Evolutionary conservation across 1,284 basidiomycete genomes (phyloP).

Genomic region (Puccinia polysora): DNA sequence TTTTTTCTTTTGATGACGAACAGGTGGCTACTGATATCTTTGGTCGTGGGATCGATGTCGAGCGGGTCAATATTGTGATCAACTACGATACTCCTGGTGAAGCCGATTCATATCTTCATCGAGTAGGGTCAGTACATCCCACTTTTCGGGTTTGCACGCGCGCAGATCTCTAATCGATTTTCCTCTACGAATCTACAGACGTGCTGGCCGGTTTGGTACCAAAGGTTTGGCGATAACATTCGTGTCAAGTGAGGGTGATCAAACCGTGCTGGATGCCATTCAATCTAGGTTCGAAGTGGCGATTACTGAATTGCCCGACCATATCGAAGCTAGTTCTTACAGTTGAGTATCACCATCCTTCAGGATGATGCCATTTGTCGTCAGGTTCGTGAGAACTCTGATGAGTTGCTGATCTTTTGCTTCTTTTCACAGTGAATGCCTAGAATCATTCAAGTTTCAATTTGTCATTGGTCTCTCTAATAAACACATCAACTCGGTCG

Average conservation of each 20-base stretch:
- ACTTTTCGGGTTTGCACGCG: too few species aligned
- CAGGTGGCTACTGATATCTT: slow-evolving; percentile 82
- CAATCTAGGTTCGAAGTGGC: slow-evolving; percentile 89
- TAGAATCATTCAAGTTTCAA: too few species aligned
- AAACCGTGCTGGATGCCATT: slow-evolving; percentile 85
- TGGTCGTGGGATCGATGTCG: slow-evolving; percentile 93
- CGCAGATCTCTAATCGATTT: too few species aligned
- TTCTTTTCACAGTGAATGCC: too few species aligned
- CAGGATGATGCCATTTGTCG: too few species aligned
- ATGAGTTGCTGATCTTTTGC: too few species aligned
- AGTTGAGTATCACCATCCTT: too few species aligned
- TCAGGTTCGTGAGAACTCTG: too few species aligned
- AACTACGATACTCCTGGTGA: slow-evolving; percentile 79
- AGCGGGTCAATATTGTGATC: slow-evolving; percentile 92
- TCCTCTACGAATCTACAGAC: too few species aligned
- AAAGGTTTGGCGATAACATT: slow-evolving; percentile 98
- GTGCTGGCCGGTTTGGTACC: slow-evolving; percentile 98
- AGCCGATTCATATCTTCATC: slow-evolving; percentile 96
- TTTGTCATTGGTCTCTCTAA: too few species aligned
- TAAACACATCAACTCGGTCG: too few species aligned
- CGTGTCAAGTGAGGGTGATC: slow-evolving; percentile 83
- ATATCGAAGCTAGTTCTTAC: slow-evolving; percentile 68
- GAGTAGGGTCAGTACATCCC: slow-evolving; percentile 73
- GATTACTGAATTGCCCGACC: slow-evolving; percentile 81
- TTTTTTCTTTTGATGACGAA: background rate